Base-by-base conservation (phyloP, 306 rosid species). In the Luffa aegyptiaca region DNA sequence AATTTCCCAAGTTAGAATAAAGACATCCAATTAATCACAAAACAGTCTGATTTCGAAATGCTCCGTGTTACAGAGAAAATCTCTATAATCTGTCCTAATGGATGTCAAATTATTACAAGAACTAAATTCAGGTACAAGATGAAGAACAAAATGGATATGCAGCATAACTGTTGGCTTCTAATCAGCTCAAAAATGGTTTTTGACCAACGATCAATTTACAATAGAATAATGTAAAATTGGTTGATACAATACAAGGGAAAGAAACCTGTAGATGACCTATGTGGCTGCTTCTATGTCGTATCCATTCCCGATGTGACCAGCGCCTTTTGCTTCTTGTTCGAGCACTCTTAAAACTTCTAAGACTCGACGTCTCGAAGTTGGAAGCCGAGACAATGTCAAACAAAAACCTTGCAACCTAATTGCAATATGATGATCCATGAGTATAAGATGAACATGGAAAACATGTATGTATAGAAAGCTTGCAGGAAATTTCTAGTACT, bases 321-420 rank as follows among this genome's bases (percentile, higher is more conserved):
- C 56, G 21, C 17, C 52, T 69, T 21, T 81, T 13, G 66, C 80
- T 63, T 62, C 80, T 20, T 61, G 80, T 58, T 81, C 80, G 76
- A 81, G n/a, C 9, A 45, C 64, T 59, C 76, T 75, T 16, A 63
- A 14, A 1, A 75, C 76, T 62, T 81, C 76, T 0, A 63, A 51
- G 84, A 62, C 48, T 70, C 37, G 75, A 49, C 68, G 84, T 78
- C 84, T 49, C 56, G 76, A 75, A n/a, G 84, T 81, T 37, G 69
- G 84, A 72, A 81, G n/a, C 76, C 80, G 76, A 17, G 80, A 81
- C 52, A 81, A 63, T 51, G 73, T 74, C 79, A 81, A 59, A 61
- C 83, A 81, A 61, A 81, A 81, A 2, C 83, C 83, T 61, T 81
- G 83, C 17, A 81, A 35, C 75, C 83, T 81, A 70, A 17, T 13